A percentile compares a stretch with the other conserved stretches of the same genome.
Evolutionary conservation across 1,139 yeast species (phyloP).

Genomic region (Hyphopichia burtonii): DNA sequence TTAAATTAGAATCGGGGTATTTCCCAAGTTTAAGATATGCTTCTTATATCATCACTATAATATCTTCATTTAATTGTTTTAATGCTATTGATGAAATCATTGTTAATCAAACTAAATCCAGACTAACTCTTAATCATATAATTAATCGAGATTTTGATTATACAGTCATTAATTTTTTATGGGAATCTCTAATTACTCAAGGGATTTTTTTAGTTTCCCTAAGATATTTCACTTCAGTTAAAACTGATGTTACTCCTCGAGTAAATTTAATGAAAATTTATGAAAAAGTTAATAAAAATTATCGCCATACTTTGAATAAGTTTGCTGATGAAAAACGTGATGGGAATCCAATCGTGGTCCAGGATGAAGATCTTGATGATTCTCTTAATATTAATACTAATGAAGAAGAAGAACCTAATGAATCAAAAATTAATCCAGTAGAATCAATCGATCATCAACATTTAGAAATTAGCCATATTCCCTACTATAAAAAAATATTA

Average conservation of each 20-base stretch:
- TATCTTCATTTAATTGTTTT: conserved; percentile 27
- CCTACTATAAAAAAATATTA: neutral
- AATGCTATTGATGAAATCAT: conserved; percentile 17
- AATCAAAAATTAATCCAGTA: neutral
- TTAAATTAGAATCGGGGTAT: conserved; percentile 29
- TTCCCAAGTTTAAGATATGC: conserved; percentile 34
- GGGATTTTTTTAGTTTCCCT: conserved; percentile 24
- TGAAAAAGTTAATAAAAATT: conserved; percentile 7
- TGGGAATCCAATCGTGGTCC: conserved; percentile 6
- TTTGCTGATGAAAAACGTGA: conserved; percentile 7
- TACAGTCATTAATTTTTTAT: conserved; percentile 17
- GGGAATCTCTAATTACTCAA: conserved; percentile 21
- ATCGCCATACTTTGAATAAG: conserved; percentile 7
- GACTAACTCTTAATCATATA: conserved; percentile 9
- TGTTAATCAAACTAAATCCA: conserved; percentile 8
- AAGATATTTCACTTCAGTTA: conserved; percentile 4
- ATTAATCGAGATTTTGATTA: conserved; percentile 12
- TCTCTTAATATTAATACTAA: neutral
- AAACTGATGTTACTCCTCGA: neutral
- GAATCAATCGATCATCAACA: neutral
- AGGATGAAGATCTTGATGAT: neutral
- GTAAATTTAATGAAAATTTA: conserved; percentile 11
- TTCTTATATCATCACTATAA: conserved; percentile 15
- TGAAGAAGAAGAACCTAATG: neutral
- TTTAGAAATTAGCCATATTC: neutral